phyloP scores from a whole-genome alignment of 2,329 filamentous ascomycete genomes.

The Coniochaeta hoffmannii region DNA sequence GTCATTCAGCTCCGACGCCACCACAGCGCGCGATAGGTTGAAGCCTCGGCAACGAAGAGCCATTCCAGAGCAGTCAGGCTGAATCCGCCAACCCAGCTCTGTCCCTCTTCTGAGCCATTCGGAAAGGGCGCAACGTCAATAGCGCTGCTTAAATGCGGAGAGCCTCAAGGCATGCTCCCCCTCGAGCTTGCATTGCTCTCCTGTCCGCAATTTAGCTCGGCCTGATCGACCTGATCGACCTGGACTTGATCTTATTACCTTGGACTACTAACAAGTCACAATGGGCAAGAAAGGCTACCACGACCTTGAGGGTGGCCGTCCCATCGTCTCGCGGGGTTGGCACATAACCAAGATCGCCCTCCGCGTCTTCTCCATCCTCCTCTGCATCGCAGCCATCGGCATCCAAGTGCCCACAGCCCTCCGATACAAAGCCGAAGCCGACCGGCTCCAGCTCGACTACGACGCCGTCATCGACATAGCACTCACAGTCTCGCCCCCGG shows the following conservation, averaged over 20 bases:
- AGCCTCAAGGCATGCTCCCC: not conserved
- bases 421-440: not conserved
- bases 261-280: not conserved
- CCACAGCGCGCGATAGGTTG: not conserved
- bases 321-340: conserved; percentile 1
- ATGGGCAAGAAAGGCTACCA: not conserved
- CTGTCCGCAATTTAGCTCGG: not conserved
- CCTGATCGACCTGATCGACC: not conserved
- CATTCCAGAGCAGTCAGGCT: not conserved
- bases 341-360: conserved; percentile 2
- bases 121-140: no score
- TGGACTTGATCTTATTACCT: no score
- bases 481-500: not conserved
- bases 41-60: not conserved
- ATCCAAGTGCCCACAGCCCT: conserved; percentile 1
- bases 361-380: not conserved
- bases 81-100: not conserved
- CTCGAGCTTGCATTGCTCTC: not conserved
- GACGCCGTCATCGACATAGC: conserved; percentile 1
- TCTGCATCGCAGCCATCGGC: not conserved
- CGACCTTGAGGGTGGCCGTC: not conserved
- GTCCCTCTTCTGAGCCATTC: not conserved
- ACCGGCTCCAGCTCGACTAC: not conserved
- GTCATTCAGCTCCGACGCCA: not conserved
- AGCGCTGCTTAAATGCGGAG: not conserved